Conservation (phyloP, 2,329 filamentous ascomycete genomes). For the Stenocarpella maydis region DNA sequence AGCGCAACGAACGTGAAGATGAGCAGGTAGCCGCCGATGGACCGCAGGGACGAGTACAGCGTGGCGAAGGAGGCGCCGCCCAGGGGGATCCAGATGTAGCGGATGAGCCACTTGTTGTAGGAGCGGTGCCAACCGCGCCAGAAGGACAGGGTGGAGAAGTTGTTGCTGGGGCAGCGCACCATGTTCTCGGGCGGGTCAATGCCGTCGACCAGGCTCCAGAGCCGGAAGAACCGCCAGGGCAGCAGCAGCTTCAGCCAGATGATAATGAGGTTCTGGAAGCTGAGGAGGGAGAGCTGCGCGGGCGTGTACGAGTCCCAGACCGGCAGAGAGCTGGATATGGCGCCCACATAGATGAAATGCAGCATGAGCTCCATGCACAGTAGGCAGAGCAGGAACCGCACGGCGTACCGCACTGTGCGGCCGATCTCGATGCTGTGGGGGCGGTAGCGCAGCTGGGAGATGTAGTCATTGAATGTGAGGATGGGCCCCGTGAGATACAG, state of each 20-base stretch:
- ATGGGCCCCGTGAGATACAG: constrained; percentile 94
- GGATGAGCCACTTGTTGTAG: constrained; percentile 93
- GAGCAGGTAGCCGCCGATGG: constrained; percentile 77
- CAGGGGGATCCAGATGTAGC: constrained; percentile 93
- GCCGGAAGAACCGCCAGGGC: constrained; percentile 97
- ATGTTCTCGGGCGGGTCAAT: constrained; percentile 98
- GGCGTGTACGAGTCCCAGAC: constrained; percentile 86
- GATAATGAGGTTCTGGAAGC: constrained; percentile 94
- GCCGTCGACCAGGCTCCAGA: constrained; percentile 92
- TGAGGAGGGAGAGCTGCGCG: constrained; percentile 86
- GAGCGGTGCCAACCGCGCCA: constrained; percentile 97
- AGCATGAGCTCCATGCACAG: constrained; percentile 90
- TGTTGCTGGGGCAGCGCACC: constrained; percentile 94
- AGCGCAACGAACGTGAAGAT: constrained; percentile 97
- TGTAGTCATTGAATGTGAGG: constrained; percentile 97
- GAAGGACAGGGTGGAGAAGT: constrained; percentile 89
- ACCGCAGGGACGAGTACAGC: constrained; percentile 58
- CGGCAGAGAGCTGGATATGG: constrained; percentile 83
- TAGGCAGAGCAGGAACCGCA: constrained; percentile 82
- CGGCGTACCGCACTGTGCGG: constrained; percentile 81
- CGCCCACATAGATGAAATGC: constrained; percentile 92
- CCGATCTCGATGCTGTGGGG: constrained; percentile 72
- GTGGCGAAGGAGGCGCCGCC: constrained; percentile 70
- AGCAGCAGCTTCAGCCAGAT: constrained; percentile 98
- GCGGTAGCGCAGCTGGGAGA: constrained; percentile 81